Percentiles rank a stretch among this genome's conserved stretches.
Evolutionary conservation across 208 protist genomes (phyloP).

Genomic region (Trypanosoma cruzi): DNA sequence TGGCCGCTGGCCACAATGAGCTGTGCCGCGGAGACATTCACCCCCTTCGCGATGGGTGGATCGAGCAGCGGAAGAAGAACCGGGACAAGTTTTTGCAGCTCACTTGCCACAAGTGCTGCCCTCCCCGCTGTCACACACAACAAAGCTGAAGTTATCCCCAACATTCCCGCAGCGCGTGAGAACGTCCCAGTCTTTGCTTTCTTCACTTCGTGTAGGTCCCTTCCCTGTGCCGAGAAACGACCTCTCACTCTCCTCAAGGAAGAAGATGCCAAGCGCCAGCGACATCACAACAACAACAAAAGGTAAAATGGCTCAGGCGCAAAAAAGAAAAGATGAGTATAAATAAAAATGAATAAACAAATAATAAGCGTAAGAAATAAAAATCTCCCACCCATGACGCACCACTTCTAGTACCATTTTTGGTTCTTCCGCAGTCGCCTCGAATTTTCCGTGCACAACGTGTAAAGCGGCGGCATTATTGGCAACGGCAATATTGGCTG

Average conservation of each 20-base stretch:
- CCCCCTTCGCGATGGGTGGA: conserved; percentile 45
- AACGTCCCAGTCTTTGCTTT: neutral
- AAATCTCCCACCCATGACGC: neutral
- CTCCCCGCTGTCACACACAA: conserved; percentile 12
- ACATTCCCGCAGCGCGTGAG: conserved; percentile 3
- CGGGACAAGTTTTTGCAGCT: conserved; percentile 32
- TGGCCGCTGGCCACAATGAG: conserved; percentile 33
- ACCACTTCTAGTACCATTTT: neutral
- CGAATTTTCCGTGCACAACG: neutral
- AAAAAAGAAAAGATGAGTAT: neutral
- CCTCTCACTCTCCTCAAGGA: neutral
- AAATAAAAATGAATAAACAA: neutral
- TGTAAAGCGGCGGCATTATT: neutral
- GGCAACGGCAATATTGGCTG: neutral
- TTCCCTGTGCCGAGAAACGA: neutral
- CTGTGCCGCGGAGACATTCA: conserved; percentile 30
- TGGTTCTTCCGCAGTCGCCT: neutral
- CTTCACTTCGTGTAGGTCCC: neutral
- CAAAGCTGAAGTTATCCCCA: conserved; percentile 12
- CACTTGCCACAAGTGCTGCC: conserved; percentile 5
- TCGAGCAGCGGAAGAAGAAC: conserved; percentile 30
- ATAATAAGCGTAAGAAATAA: neutral
- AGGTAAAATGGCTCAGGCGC: neutral
- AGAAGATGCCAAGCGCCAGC: neutral
- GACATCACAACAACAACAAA: neutral